Evolutionary conservation across 2,329 filamentous ascomycete genomes (phyloP).

Genomic region (Neurospora sp.): DNA sequence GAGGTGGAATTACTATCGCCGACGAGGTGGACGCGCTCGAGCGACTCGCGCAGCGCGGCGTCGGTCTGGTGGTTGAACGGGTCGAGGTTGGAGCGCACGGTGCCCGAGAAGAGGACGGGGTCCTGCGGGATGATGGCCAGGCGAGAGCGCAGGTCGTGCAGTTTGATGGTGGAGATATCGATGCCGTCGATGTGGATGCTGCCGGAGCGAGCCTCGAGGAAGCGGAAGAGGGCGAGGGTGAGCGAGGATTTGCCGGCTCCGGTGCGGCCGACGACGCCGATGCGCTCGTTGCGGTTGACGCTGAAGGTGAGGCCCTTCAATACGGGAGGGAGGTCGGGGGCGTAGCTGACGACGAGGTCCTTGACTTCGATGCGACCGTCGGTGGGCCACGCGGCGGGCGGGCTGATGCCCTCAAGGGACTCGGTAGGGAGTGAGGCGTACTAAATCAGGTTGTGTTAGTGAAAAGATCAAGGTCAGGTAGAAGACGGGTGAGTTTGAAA

Average conservation of each 20-base stretch:
- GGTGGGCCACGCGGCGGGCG: slow-evolving; percentile 65
- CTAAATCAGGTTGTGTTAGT: slow-evolving; percentile 5
- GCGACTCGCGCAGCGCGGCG: slow-evolving; percentile 55
- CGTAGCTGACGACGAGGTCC: slow-evolving; percentile 63
- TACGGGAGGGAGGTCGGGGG: slow-evolving; percentile 58
- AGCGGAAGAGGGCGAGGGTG: slow-evolving; percentile 67
- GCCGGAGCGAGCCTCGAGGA: slow-evolving; percentile 59
- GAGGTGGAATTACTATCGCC: slow-evolving; percentile 27
- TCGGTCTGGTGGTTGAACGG: slow-evolving; percentile 64
- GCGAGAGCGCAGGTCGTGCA: slow-evolving; percentile 61
- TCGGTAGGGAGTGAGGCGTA: slow-evolving; percentile 62
- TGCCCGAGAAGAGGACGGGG: slow-evolving; percentile 72
- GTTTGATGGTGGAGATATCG: slow-evolving; percentile 61
- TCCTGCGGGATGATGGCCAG: slow-evolving; percentile 78
- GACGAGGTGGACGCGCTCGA: slow-evolving; percentile 59
- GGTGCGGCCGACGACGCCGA: slow-evolving; percentile 70
- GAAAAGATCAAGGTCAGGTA: not conserved
- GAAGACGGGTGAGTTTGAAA: not conserved
- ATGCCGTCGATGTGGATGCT: slow-evolving; percentile 61
- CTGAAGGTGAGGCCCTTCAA: slow-evolving; percentile 59
- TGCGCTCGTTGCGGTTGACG: slow-evolving; percentile 55
- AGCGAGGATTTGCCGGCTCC: slow-evolving; percentile 70
- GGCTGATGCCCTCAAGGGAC: slow-evolving; percentile 46
- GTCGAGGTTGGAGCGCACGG: slow-evolving; percentile 66
- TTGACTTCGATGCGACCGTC: slow-evolving; percentile 64